Percentiles rank a stretch among this genome's conserved stretches.
Evolutionary conservation across 208 protist species (phyloP).

Genomic region (Leptomonas seymouri): DNA sequence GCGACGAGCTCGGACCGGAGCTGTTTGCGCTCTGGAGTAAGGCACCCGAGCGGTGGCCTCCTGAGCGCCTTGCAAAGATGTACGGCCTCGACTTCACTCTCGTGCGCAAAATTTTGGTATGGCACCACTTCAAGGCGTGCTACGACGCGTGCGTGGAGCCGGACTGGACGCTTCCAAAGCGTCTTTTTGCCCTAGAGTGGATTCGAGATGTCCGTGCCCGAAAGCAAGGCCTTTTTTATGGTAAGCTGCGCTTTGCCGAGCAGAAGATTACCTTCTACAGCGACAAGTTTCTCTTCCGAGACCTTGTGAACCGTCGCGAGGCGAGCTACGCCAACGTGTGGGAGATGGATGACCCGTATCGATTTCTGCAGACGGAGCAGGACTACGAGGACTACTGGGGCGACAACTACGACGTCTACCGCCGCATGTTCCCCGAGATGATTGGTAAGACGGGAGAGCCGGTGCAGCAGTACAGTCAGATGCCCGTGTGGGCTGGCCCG

Average conservation of each 20-base stretch:
- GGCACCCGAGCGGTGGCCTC: slow-evolving; percentile 93
- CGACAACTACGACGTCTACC: slow-evolving; percentile 95
- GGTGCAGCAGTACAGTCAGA: slow-evolving; percentile 94
- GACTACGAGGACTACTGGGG: slow-evolving; percentile 95
- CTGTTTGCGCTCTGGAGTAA: slow-evolving; percentile 94
- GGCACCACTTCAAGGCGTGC: slow-evolving; percentile 95
- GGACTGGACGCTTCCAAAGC: slow-evolving; percentile 93
- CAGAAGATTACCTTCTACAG: slow-evolving; percentile 95
- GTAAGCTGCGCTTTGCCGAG: slow-evolving; percentile 93
- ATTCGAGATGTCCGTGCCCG: slow-evolving; percentile 90
- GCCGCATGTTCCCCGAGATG: slow-evolving; percentile 94
- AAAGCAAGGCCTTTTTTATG: slow-evolving; percentile 92
- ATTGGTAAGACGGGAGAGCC: slow-evolving; percentile 91
- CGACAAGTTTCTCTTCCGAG: slow-evolving; percentile 93
- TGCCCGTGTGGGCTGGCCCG: slow-evolving; percentile 91
- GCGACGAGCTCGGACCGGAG: slow-evolving; percentile 93
- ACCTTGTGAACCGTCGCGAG: slow-evolving; percentile 92
- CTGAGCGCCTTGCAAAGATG: slow-evolving; percentile 94
- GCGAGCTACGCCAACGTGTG: slow-evolving; percentile 94
- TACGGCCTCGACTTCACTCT: slow-evolving; percentile 94
- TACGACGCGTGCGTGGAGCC: slow-evolving; percentile 95
- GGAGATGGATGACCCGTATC: slow-evolving; percentile 96
- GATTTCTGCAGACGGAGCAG: slow-evolving; percentile 93
- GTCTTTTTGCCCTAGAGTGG: slow-evolving; percentile 93
- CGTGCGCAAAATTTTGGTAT: slow-evolving; percentile 92